Evolutionary conservation across 1,284 basidiomycete species (phyloP).

Genomic region (Leucocoprinus gongylophorus): DNA sequence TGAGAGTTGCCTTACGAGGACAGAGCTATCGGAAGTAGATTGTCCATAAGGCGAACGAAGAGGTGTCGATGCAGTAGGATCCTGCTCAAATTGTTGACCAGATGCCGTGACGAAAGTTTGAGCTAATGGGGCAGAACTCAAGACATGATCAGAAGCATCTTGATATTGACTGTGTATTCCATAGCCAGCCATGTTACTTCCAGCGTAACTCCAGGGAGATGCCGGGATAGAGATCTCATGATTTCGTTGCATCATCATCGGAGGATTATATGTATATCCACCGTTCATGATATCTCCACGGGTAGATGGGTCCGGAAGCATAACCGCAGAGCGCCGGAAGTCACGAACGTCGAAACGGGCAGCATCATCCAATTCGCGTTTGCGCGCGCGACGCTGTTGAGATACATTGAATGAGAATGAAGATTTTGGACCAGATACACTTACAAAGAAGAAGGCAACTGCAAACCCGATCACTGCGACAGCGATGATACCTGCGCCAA

Average conservation of each 20-base stretch:
- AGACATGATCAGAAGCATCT: conserved; percentile 17
- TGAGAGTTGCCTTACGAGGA: conserved; percentile 11
- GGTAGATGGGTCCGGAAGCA: conserved; percentile 44
- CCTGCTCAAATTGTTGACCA: conserved; percentile 16
- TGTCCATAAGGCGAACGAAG: conserved; percentile 8
- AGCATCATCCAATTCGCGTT: conserved; percentile 28
- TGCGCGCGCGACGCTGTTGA: conserved; percentile 40
- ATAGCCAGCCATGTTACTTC: background rate
- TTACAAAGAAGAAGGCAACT: conserved; percentile 49
- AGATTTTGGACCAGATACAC: conserved; percentile 16
- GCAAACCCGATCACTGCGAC: conserved; percentile 42
- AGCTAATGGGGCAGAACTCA: conserved; percentile 20
- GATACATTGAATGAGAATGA: too few species aligned
- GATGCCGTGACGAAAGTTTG: conserved; percentile 17
- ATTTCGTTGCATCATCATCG: conserved; percentile 30
- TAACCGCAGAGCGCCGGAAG: conserved; percentile 55
- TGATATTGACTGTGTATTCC: conserved; percentile 2
- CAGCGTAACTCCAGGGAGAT: conserved; percentile 12
- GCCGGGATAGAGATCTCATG: conserved; percentile 16
- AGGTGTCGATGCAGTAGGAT: conserved; percentile 11
- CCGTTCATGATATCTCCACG: conserved; percentile 30
- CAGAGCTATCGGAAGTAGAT: conserved; percentile 1
- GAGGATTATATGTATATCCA: conserved; percentile 34
- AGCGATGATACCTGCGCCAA: conserved; percentile 51
- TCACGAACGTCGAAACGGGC: conserved; percentile 41